Evolutionary conservation across 306 rosid genomes (phyloP), one percentile per base, ranked within the genome.

Genomic region (Ziziphus jujuba): DNA sequence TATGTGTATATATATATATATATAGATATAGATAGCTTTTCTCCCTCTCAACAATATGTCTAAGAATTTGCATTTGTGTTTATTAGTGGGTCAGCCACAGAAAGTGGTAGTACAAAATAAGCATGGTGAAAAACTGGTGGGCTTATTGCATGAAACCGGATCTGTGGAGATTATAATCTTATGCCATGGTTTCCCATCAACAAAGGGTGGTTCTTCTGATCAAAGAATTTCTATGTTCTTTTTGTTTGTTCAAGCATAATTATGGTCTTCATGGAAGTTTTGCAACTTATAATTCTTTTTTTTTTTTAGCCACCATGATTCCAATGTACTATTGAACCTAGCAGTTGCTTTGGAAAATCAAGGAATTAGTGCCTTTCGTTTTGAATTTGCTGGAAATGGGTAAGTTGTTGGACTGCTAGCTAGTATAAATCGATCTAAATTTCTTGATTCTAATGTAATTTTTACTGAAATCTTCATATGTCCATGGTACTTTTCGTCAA

Each of bases 301-400:
- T n/a, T 67, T 56, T 75, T 66, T 63, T 62, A 15, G 47, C 65
- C 51, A 67, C 21, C 76, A 91, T 93, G 95, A 83, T 72, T 15
- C 70, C 65, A 50, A 34, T 49, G 50, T 65, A 50, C 68, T 87
- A 66, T 59, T 58, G 45, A 82, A 85, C 68, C 81, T 89, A 59
- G 89, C 95, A 47, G 76, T 82, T 54, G 86, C 87, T 16, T 74
- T 91, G 66, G 85, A 81, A 62, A 76, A 77, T 20, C 84, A 70
- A 50, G 85, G 83, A 74, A 79, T 86, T 52, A 82, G 87, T 70
- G 76, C 87, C 77, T 86, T 86, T 69, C 88, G 89, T 51, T 86
- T 89, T 43, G 96, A 89, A 82, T 89, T 84, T 50, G 54, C 87
- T 50, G 92, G 96, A 77, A 89, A 89, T 70, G 96, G 96, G 96